A percentile compares a stretch with the other conserved stretches of the same genome.
Evolutionary conservation across 2,329 filamentous ascomycete genomes (phyloP).

Genomic region (Davidsoniella neocaledoniae): DNA sequence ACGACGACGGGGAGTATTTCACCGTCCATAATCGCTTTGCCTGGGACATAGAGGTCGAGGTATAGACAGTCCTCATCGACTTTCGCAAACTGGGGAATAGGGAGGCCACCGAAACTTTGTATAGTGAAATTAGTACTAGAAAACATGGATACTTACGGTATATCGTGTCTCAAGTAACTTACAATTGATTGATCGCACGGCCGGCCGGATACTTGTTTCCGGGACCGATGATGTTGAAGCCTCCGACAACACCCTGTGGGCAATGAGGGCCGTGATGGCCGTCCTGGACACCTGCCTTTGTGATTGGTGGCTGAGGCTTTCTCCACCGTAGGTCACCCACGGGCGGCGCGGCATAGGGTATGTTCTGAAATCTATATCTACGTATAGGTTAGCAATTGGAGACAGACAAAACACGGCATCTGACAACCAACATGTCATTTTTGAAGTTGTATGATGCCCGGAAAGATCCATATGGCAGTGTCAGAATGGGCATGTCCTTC

Average conservation of each 20-base stretch:
- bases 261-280: conserved; percentile 12
- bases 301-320: conserved; percentile 23
- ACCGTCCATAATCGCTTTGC: conserved; percentile 22
- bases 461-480: conserved; percentile 13
- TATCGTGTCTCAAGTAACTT: conserved; percentile 1
- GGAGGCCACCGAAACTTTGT: conserved; percentile 19
- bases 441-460: conserved; percentile 11
- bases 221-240: conserved; percentile 19
- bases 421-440: conserved; percentile 12
- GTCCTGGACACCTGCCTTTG: conserved; percentile 8
- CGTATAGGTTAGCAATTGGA: background rate
- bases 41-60: conserved; percentile 31
- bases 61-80: conserved; percentile 31
- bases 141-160: background rate
- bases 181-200: conserved; percentile 21
- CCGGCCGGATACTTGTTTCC: conserved; percentile 21
- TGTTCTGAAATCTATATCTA: conserved; percentile 23
- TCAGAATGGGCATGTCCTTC: conserved; percentile 11
- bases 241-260: conserved; percentile 14
- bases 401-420: background rate
- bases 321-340: conserved; percentile 24
- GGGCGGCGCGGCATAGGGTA: conserved; percentile 27
- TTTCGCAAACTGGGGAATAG: conserved; percentile 18
- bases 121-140: background rate
- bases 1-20: conserved; percentile 26